Percentiles rank a stretch among this genome's conserved stretches.
These are phyloP conservation scores for Aspergillus ruber DNA, from an alignment of 2,329 filamentous ascomycete species.

Conservation along the genomic window DNA sequence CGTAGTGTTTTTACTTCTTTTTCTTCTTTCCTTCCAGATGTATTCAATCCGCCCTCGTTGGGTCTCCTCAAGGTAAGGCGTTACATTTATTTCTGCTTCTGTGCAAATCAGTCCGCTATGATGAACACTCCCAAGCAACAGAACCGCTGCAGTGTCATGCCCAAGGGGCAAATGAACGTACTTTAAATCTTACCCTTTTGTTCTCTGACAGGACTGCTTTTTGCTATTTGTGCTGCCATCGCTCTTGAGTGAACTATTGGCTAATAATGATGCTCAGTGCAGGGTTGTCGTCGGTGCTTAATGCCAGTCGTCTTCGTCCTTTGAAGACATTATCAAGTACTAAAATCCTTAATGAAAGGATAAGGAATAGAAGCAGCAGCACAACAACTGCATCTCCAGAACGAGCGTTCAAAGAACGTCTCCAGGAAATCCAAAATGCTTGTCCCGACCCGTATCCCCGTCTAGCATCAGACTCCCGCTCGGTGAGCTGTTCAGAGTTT, in stretches of 20 bases:
- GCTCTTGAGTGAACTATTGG: slow-evolving; percentile 1
- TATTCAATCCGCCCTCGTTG: slow-evolving; percentile 32
- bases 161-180: slow-evolving; percentile 32
- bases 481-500: slow-evolving; percentile 32
- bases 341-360: slow-evolving; percentile 4
- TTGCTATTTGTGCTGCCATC: not conserved
- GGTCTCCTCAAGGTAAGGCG: slow-evolving; percentile 33
- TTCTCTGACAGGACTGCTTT: slow-evolving; percentile 9
- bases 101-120: slow-evolving; percentile 20
- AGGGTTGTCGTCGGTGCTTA: slow-evolving; percentile 13
- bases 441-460: slow-evolving; percentile 35
- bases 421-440: slow-evolving; percentile 31
- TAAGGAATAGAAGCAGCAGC: slow-evolving; percentile 14
- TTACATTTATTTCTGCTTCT: slow-evolving; percentile 4
- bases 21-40: slow-evolving; percentile 31
- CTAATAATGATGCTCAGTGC: slow-evolving; percentile 22
- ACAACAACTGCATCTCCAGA: slow-evolving; percentile 20
- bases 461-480: slow-evolving; percentile 22
- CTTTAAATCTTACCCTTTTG: slow-evolving; percentile 13
- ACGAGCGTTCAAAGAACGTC: slow-evolving; percentile 30
- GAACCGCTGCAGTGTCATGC: slow-evolving; percentile 65
- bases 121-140: slow-evolving; percentile 40
- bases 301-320: not conserved
- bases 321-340: not conserved
- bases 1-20: slow-evolving; percentile 10